Conservation (phyloP, 345 rosid species). For the Citrus medica region DNA sequence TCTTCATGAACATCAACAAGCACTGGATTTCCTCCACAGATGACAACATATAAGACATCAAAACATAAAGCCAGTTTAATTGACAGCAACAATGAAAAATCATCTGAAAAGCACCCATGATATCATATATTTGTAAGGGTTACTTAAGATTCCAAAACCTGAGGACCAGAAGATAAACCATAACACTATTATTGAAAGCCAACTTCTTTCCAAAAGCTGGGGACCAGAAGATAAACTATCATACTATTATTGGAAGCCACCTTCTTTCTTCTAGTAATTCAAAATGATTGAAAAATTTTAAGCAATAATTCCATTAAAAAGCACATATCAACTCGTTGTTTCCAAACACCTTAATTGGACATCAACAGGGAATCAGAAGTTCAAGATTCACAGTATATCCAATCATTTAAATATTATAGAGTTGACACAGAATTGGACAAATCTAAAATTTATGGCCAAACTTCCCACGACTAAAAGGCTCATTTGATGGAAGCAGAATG, state of each 20-base stretch:
- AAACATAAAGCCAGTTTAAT: neutral
- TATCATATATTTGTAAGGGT: neutral
- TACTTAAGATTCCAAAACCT: neutral
- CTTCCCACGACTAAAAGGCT: neutral
- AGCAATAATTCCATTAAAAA: neutral
- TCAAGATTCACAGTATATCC: neutral
- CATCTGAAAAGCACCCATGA: neutral
- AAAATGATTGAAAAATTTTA: neutral
- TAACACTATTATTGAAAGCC: neutral
- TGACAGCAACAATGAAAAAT: neutral
- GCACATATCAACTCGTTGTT: neutral
- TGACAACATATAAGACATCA: neutral
- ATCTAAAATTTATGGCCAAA: neutral
- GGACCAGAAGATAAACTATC: neutral
- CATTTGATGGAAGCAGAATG: neutral
- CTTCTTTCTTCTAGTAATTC: neutral
- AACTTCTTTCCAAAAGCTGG: neutral
- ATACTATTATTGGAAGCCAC: neutral
- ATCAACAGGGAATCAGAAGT: neutral
- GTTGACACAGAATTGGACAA: neutral
- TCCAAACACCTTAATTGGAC: neutral
- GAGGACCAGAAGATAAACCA: neutral
- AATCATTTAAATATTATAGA: neutral
- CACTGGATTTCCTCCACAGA: neutral
- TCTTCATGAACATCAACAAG: neutral